phyloP scores from a whole-genome alignment of 257 asterid genomes.

The Cordia subcordata region DNA sequence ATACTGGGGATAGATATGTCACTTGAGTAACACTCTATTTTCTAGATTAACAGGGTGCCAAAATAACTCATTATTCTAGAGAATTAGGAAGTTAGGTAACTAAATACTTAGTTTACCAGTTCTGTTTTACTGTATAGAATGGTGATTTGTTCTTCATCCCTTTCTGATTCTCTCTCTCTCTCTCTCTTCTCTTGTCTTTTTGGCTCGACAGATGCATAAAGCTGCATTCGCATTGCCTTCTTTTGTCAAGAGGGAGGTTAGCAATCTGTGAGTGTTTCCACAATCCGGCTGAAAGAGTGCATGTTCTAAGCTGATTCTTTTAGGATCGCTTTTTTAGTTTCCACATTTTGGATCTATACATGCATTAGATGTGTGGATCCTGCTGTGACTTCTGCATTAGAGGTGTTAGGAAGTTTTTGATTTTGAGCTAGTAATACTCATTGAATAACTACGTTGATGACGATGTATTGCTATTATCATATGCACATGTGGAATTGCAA shows the following conservation, averaged over 20 bases:
- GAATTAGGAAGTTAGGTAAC: no score
- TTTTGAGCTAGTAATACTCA: not conserved
- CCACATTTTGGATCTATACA: not conserved
- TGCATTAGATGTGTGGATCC: not conserved
- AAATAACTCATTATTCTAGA: no score
- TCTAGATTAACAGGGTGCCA: no score
- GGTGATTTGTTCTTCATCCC: not conserved
- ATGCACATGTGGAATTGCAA: not conserved
- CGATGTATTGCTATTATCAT: not conserved
- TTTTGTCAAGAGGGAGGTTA: constrained; percentile 79
- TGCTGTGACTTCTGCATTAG: not conserved
- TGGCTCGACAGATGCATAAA: constrained; percentile 59
- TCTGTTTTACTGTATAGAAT: no score
- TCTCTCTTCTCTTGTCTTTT: not conserved
- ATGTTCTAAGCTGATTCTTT: not conserved
- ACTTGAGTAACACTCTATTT: no score
- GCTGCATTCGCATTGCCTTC: constrained; percentile 93
- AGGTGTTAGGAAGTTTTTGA: not conserved
- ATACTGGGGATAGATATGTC: no score
- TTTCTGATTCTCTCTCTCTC: not conserved
- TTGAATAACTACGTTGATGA: not conserved
- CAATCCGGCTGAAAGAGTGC: constrained; percentile 3
- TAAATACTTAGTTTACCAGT: no score
- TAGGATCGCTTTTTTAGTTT: no score
- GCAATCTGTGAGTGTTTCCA: constrained; percentile 41